Evolutionary conservation across 1,139 yeast species (phyloP).

Genomic region (Nakaseomyces bracarensis): DNA sequence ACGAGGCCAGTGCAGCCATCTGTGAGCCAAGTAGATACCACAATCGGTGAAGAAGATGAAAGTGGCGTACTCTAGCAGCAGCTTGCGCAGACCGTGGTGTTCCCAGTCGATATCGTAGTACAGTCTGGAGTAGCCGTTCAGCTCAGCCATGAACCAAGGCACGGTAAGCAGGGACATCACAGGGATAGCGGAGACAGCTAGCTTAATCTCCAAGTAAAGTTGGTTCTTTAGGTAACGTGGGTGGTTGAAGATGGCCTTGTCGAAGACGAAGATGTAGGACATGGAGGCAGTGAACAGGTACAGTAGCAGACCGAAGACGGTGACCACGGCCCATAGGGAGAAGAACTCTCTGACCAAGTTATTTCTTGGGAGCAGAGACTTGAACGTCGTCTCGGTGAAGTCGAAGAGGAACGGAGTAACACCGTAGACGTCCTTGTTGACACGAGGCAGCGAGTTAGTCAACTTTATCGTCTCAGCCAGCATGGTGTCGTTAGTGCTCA

Average conservation of each 20-base stretch:
- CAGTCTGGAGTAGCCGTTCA: constrained; percentile 72
- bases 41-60: constrained; percentile 90
- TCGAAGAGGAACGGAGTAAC: constrained; percentile 41
- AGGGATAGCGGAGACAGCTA: constrained; percentile 78
- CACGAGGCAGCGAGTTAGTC: constrained; percentile 17
- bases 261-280: constrained; percentile 72
- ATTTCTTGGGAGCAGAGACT: constrained; percentile 61
- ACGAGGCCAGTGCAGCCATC: constrained; percentile 85
- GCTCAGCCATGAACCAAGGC: constrained; percentile 82
- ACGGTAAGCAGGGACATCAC: constrained; percentile 76
- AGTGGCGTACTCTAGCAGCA: constrained; percentile 58
- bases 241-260: constrained; percentile 83
- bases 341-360: constrained; percentile 63
- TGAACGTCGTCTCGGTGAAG: constrained; percentile 46
- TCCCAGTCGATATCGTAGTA: constrained; percentile 57
- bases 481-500: constrained; percentile 18
- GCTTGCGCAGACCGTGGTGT: constrained; percentile 62
- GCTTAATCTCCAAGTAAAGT: constrained; percentile 69
- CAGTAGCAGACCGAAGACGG: constrained; percentile 75
- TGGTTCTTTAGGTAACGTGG: constrained; percentile 94
- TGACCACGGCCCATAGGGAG: constrained; percentile 62
- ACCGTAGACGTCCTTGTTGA: constrained; percentile 39
- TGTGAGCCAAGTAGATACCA: constrained; percentile 82
- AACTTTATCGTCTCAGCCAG: constrained; percentile 17
- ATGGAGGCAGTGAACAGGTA: constrained; percentile 70